Evolutionary conservation across 2,329 filamentous ascomycete genomes (phyloP).

Genomic region (Xylaria sp.): DNA sequence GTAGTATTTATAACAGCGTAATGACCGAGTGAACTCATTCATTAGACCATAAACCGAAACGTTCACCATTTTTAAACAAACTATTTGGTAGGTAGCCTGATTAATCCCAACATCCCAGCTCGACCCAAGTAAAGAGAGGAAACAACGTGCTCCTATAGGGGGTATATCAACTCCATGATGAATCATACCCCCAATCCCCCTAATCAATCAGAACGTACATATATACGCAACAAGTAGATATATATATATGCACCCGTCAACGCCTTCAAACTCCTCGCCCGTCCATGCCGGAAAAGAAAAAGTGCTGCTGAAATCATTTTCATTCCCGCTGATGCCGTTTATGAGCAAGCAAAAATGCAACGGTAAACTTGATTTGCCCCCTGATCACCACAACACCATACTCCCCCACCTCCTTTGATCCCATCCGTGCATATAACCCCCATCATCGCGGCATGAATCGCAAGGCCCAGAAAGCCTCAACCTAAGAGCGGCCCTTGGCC

Average conservation of each 20-base stretch:
- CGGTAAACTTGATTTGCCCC: neutral
- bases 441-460: conserved; percentile 25
- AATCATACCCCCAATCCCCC: neutral
- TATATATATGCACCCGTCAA: neutral
- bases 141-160: neutral
- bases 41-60: neutral
- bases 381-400: neutral
- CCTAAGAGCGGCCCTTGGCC: conserved; percentile 43
- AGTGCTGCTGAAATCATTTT: conserved; percentile 1
- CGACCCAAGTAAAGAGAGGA: neutral
- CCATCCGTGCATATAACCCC: neutral
- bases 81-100: neutral
- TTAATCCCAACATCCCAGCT: neutral
- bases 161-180: neutral
- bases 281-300: neutral
- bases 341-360: neutral
- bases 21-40: neutral
- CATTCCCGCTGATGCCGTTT: neutral
- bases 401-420: neutral
- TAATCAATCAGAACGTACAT: neutral
- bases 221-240: neutral
- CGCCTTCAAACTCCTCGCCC: conserved; percentile 11
- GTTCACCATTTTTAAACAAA: neutral
- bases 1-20: neutral
- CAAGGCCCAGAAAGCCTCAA: conserved; percentile 14